Percentiles rank a stretch among this genome's conserved stretches.
phyloP scores from a whole-genome alignment of 2,329 filamentous ascomycete genomes.

The Colletotrichum tabaci region DNA sequence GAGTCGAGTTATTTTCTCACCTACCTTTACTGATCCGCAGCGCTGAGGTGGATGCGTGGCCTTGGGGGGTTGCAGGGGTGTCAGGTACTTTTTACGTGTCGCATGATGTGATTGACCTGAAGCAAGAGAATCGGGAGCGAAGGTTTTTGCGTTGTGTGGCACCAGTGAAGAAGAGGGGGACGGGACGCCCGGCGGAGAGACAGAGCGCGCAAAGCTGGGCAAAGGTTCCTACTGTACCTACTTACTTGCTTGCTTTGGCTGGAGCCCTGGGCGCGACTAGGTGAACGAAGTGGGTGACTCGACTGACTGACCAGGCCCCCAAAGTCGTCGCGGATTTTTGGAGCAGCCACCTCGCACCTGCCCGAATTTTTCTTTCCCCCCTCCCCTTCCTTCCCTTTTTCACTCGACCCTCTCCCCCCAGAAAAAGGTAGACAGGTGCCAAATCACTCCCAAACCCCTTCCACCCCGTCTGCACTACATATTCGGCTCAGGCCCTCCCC shows the following conservation, averaged over 20 bases:
- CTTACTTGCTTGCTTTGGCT: background rate
- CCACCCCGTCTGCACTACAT: constrained; percentile 40
- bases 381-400: constrained; percentile 47
- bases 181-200: background rate
- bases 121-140: constrained; percentile 8
- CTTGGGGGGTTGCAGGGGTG: constrained; percentile 39
- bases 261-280: constrained; percentile 4
- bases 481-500: constrained; percentile 41
- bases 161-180: background rate
- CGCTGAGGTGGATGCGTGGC: constrained; percentile 37
- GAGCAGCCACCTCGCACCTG: constrained; percentile 51
- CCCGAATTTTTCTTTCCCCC: constrained; percentile 49
- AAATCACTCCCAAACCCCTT: constrained; percentile 41
- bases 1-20: constrained; percentile 27
- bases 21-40: constrained; percentile 35
- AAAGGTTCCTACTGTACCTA: background rate
- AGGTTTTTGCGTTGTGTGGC: constrained; percentile 28
- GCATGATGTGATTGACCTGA: constrained; percentile 40
- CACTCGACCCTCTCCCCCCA: constrained; percentile 38
- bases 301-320: constrained; percentile 8
- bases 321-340: constrained; percentile 17
- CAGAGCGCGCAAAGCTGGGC: background rate
- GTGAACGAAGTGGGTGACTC: background rate
- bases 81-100: constrained; percentile 30
- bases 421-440: constrained; percentile 24